Percentiles rank a stretch among this genome's conserved stretches.
Conservation (phyloP, 2,329 filamentous ascomycete genomes). For the Endocalyx cinctus region DNA sequence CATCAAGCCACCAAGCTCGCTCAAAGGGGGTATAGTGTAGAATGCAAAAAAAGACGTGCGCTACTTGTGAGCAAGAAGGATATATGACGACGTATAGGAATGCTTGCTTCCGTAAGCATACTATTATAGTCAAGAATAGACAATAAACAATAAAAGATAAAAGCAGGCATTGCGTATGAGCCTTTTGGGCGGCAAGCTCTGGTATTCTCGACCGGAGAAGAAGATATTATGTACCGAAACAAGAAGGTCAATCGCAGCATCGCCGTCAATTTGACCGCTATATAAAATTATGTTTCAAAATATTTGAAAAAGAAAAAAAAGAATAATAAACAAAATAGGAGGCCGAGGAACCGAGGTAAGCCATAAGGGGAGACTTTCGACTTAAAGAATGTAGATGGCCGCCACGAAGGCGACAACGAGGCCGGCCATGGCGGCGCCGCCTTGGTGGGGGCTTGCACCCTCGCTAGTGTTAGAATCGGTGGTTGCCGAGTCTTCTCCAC, state of each 20-base stretch:
- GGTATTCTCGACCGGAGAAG: too few relatives aligned
- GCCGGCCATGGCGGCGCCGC: constrained; percentile 47
- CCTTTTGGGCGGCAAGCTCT: too few relatives aligned
- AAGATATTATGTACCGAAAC: too few relatives aligned
- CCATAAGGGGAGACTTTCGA: constrained; percentile 3
- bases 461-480: constrained; percentile 40
- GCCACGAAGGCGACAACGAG: constrained; percentile 53
- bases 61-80: background rate
- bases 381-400: constrained; percentile 33
- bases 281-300: too few relatives aligned
- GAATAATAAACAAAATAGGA: background rate
- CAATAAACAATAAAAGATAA: constrained; percentile 2
- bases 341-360: constrained; percentile 1
- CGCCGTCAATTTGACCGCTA: too few relatives aligned
- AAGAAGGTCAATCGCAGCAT: too few relatives aligned
- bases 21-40: constrained; percentile 3
- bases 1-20: too few relatives aligned
- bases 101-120: background rate
- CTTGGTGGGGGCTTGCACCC: constrained; percentile 38
- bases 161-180: background rate
- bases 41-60: constrained; percentile 2
- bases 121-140: background rate
- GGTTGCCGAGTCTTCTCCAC: constrained; percentile 18
- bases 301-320: too few relatives aligned
- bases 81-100: background rate